Percentiles rank a stretch among this genome's conserved stretches.
Evolutionary conservation across 2,329 filamentous ascomycete genomes (phyloP).

Genomic region (Colletotrichum magnum): DNA sequence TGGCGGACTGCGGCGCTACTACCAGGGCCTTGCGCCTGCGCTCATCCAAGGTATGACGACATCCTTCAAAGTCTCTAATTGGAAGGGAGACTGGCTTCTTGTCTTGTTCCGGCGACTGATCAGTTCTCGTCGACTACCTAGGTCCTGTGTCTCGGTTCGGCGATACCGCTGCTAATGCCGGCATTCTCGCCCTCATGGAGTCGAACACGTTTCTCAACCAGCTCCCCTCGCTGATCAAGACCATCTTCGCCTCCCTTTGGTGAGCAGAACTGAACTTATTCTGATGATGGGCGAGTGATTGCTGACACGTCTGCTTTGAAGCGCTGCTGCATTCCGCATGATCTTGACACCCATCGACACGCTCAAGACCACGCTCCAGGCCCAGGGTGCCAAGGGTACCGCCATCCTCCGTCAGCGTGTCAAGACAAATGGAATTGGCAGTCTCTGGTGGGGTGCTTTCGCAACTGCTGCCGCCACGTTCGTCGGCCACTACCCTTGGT

Average conservation of each 20-base stretch:
- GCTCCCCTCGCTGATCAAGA: conserved; percentile 60
- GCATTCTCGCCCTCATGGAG: conserved; percentile 62
- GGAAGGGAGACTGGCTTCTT: too few species aligned
- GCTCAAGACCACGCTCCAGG: conserved; percentile 65
- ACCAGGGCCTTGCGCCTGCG: conserved; percentile 60
- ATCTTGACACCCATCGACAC: conserved; percentile 64
- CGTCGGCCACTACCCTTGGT: conserved; percentile 65
- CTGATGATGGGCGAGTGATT: too few species aligned
- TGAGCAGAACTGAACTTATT: conserved; percentile 8
- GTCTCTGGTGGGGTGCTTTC: conserved; percentile 64
- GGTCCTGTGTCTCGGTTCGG: conserved; percentile 62
- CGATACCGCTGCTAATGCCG: conserved; percentile 64
- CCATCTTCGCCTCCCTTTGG: conserved; percentile 63
- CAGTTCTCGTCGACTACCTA: conserved; percentile 37
- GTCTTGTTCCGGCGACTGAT: background rate
- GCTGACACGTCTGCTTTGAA: conserved; percentile 30
- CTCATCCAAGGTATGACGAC: conserved; percentile 57
- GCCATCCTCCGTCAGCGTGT: conserved; percentile 59
- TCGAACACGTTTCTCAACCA: conserved; percentile 61
- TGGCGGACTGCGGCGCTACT: conserved; percentile 59
- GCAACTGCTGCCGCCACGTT: conserved; percentile 64
- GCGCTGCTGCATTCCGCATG: conserved; percentile 62
- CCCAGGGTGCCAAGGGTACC: conserved; percentile 60
- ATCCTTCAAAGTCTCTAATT: too few species aligned
- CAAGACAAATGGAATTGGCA: conserved; percentile 59